phyloP scores from a whole-genome alignment of 2,329 filamentous ascomycete species.

The Thielaviopsis euricoi region DNA sequence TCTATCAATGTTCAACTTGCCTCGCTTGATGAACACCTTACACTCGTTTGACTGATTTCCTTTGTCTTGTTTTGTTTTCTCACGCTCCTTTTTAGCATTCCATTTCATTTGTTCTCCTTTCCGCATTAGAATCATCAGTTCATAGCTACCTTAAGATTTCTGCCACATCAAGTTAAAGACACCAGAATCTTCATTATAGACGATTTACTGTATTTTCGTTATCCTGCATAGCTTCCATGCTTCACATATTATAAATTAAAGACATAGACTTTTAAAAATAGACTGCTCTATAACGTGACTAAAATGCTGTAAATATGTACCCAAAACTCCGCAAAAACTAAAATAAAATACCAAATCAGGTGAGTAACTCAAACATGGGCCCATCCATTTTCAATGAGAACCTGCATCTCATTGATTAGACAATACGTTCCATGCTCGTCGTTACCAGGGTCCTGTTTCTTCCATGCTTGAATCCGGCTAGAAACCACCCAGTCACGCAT shows the following conservation, averaged over 20 bases:
- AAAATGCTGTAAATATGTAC: background rate
- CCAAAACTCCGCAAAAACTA: background rate
- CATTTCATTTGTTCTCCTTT: no score
- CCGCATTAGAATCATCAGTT: no score
- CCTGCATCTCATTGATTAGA: constrained; percentile 45
- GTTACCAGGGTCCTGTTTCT: constrained; percentile 20
- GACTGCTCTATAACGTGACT: background rate
- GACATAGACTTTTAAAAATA: background rate
- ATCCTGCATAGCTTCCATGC: no score
- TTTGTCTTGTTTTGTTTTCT: no score
- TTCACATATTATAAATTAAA: background rate
- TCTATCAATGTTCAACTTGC: background rate
- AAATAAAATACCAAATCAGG: background rate
- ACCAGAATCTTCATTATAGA: no score
- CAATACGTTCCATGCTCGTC: constrained; percentile 33
- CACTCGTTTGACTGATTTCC: no score
- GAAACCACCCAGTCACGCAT: constrained; percentile 20
- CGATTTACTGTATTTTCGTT: no score
- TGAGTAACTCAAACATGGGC: constrained; percentile 28
- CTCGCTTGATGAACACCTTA: no score
- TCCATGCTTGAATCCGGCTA: constrained; percentile 24
- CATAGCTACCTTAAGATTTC: no score
- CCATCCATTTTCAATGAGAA: constrained; percentile 40
- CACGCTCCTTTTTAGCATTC: no score
- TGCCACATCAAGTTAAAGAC: no score